Percentiles rank a stretch among this genome's conserved stretches.
These are phyloP conservation scores for Bryum argenteum DNA, from an alignment of 225 moss, liverwort and hornwort genomes.

Conservation along the genomic window DNA sequence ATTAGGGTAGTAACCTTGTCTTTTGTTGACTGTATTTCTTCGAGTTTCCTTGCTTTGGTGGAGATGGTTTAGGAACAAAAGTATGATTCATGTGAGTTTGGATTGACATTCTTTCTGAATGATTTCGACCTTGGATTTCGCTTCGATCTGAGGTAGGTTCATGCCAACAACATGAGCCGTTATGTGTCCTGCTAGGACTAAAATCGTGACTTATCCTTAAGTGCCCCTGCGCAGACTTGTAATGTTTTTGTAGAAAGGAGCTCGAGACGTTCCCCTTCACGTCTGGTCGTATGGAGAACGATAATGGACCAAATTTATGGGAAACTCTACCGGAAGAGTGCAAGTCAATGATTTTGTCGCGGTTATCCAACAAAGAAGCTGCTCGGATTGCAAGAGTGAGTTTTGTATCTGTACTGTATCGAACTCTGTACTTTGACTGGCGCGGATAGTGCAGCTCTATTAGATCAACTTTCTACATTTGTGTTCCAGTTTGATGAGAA, in stretches of 20 bases:
- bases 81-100: constrained; percentile 2
- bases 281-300: constrained; percentile 41
- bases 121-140: constrained; percentile 16
- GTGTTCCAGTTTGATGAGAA: constrained; percentile 3
- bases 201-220: constrained; percentile 11
- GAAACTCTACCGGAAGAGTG: constrained; percentile 87
- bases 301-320: constrained; percentile 60
- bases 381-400: constrained; percentile 85
- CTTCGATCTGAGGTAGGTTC: constrained; percentile 1
- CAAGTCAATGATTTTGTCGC: constrained; percentile 83
- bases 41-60: background rate
- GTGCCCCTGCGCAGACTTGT: constrained; percentile 31
- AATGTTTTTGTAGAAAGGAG: constrained; percentile 17
- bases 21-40: background rate
- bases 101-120: constrained; percentile 2
- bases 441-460: background rate
- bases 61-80: background rate
- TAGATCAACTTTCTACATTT: background rate
- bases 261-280: background rate
- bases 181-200: constrained; percentile 10
- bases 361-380: constrained; percentile 79
- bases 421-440: constrained; percentile 9
- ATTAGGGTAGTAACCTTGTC: background rate
- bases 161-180: background rate
- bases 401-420: constrained; percentile 6